A percentile compares a stretch with the other conserved stretches of the same genome.
Evolutionary conservation across 2,329 filamentous ascomycete species (phyloP).

Genomic region (Amauroascus verrucosus): DNA sequence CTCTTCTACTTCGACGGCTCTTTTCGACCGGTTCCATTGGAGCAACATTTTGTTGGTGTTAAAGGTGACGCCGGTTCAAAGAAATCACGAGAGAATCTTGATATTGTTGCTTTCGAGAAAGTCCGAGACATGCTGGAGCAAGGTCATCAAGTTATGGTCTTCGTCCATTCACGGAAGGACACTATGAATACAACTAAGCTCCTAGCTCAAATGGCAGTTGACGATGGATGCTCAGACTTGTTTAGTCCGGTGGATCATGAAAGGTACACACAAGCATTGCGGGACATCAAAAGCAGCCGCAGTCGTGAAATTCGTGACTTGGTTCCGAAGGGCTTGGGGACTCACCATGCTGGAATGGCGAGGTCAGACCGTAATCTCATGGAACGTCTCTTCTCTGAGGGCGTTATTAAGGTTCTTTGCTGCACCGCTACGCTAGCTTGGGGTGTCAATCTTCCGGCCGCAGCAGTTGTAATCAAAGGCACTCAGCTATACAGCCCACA

Average conservation of each 20-base stretch:
- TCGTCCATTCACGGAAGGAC: slow-evolving; percentile 93
- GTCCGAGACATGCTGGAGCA: slow-evolving; percentile 81
- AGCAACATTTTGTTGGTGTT: slow-evolving; percentile 95
- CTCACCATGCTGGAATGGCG: slow-evolving; percentile 95
- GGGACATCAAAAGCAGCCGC: slow-evolving; percentile 75
- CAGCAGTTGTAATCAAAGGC: slow-evolving; percentile 94
- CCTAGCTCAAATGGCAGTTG: slow-evolving; percentile 74
- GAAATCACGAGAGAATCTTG: slow-evolving; percentile 77
- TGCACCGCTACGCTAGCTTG: slow-evolving; percentile 96
- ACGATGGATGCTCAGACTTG: slow-evolving; percentile 67
- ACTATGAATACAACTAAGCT: slow-evolving; percentile 80
- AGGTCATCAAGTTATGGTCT: slow-evolving; percentile 98
- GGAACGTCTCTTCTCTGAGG: slow-evolving; percentile 80
- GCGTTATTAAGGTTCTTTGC: slow-evolving; percentile 92
- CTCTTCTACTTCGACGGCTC: slow-evolving; percentile 96
- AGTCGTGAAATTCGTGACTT: slow-evolving; percentile 82
- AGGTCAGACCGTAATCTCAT: slow-evolving; percentile 91
- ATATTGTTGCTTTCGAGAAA: slow-evolving; percentile 82
- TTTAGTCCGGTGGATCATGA: slow-evolving; percentile 75
- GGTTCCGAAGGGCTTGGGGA: slow-evolving; percentile 79
- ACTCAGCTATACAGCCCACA: slow-evolving; percentile 95
- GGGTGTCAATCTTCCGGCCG: slow-evolving; percentile 97
- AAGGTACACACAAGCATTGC: slow-evolving; percentile 65
- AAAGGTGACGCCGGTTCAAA: slow-evolving; percentile 60
- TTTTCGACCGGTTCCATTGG: slow-evolving; percentile 87